Conservation (phyloP, 176 grass and related monocot species). For the Aechmea fasciata region DNA sequence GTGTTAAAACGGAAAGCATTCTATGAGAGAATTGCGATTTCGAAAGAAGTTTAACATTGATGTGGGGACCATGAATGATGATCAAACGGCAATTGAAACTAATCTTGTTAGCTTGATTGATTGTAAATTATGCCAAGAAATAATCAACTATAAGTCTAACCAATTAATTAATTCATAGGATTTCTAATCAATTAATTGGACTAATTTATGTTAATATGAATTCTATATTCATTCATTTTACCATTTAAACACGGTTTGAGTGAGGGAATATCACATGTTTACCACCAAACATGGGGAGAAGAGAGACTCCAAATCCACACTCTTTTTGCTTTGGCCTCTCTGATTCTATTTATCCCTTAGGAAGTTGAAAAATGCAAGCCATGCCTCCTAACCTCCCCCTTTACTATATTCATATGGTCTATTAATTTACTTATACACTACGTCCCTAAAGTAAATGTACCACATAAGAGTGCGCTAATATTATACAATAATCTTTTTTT, state of each 20-base stretch:
- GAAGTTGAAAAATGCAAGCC: conserved; percentile 19
- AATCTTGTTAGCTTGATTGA: conserved; percentile 1
- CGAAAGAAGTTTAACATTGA: no score
- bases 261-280: conserved; percentile 11
- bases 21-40: no score
- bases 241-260: conserved; percentile 3
- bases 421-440: no score
- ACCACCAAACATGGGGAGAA: background rate
- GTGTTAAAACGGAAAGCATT: no score
- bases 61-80: background rate
- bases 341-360: background rate
- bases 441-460: no score
- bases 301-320: conserved; percentile 10
- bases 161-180: background rate
- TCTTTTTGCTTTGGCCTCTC: conserved; percentile 23
- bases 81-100: background rate
- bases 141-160: no score
- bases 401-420: background rate
- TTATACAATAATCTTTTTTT: background rate
- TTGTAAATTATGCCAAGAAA: background rate
- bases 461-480: background rate
- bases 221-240: conserved; percentile 7
- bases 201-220: background rate
- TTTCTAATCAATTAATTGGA: background rate
- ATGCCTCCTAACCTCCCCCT: conserved; percentile 8